Percentiles rank a stretch among this genome's conserved stretches.
These are phyloP conservation scores for Rhamnella rubrinervis DNA, from an alignment of 331 rosid species.

Conservation along the genomic window DNA sequence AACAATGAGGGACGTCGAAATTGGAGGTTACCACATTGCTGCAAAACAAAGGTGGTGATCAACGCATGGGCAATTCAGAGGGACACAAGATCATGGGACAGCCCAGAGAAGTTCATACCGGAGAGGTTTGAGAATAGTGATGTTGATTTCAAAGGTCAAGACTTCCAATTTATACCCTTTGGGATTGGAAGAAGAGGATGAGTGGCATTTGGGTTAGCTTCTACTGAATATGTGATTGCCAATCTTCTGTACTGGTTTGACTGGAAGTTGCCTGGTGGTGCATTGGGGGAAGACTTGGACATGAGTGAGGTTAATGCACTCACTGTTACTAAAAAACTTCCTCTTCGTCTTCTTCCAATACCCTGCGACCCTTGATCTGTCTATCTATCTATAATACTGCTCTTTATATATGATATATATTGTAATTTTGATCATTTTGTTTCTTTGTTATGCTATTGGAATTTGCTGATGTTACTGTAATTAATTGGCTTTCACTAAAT, in stretches of 20 bases:
- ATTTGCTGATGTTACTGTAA: too few relatives aligned
- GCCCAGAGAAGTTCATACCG: constrained; percentile 44
- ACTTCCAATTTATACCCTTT: constrained; percentile 39
- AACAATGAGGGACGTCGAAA: constrained; percentile 19
- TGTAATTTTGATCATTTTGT: too few relatives aligned
- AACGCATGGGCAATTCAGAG: constrained; percentile 60
- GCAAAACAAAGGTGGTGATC: constrained; percentile 37
- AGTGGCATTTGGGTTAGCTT: constrained; percentile 28
- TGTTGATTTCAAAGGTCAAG: constrained; percentile 36
- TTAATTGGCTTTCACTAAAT: too few relatives aligned
- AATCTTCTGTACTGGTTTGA: constrained; percentile 37
- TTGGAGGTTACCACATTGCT: constrained; percentile 45
- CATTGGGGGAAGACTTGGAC: too few relatives aligned
- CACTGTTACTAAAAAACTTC: too few relatives aligned
- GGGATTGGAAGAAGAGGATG: constrained; percentile 46
- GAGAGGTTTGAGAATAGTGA: constrained; percentile 44
- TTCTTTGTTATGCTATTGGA: too few relatives aligned
- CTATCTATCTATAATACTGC: too few relatives aligned
- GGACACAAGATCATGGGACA: constrained; percentile 52
- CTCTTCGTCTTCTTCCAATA: too few relatives aligned
- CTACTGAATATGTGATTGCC: constrained; percentile 24
- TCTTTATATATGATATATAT: too few relatives aligned
- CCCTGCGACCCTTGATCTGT: too few relatives aligned
- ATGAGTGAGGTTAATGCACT: too few relatives aligned
- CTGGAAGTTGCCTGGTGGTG: neutral